phyloP scores from a whole-genome alignment of 2,329 filamentous ascomycete species.

The Cercospora sp. region DNA sequence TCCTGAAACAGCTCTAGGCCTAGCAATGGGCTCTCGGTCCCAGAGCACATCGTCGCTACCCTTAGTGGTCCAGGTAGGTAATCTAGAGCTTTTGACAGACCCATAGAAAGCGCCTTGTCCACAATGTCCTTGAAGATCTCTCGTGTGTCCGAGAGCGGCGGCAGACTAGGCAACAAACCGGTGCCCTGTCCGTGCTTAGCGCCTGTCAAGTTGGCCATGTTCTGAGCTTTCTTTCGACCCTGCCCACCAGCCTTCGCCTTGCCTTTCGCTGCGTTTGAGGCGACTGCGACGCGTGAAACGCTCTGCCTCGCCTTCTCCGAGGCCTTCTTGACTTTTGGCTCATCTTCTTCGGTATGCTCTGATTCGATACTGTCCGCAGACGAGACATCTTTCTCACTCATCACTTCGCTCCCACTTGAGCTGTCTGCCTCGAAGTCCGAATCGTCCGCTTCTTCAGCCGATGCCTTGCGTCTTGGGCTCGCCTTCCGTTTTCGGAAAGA shows the following conservation, averaged over 20 bases:
- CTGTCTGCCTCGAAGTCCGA: not conserved
- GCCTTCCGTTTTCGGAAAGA: not conserved
- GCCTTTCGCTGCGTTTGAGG: not conserved
- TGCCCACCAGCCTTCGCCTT: not conserved
- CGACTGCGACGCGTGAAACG: not conserved
- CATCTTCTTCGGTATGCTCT: not conserved
- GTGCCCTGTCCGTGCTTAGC: not conserved
- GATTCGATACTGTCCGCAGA: not conserved
- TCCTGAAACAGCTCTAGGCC: conserved; percentile 59
- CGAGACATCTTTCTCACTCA: not conserved
- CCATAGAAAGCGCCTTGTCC: conserved; percentile 35
- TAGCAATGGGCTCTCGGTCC: conserved; percentile 72
- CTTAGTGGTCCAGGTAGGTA: conserved; percentile 43
- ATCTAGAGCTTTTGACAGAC: not conserved
- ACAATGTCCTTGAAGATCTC: conserved; percentile 55
- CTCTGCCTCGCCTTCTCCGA: not conserved
- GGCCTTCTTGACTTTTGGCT: not conserved
- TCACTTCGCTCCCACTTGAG: not conserved
- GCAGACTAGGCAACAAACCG: conserved; percentile 38
- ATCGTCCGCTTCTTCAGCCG: not conserved
- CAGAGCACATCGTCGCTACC: conserved; percentile 74
- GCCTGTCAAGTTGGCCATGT: too few species aligned
- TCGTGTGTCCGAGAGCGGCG: conserved; percentile 49
- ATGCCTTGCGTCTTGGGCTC: not conserved
- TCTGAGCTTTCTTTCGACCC: not conserved